Conservation (phyloP, 2,329 filamentous ascomycete genomes). For the Canariomyces notabilis region DNA sequence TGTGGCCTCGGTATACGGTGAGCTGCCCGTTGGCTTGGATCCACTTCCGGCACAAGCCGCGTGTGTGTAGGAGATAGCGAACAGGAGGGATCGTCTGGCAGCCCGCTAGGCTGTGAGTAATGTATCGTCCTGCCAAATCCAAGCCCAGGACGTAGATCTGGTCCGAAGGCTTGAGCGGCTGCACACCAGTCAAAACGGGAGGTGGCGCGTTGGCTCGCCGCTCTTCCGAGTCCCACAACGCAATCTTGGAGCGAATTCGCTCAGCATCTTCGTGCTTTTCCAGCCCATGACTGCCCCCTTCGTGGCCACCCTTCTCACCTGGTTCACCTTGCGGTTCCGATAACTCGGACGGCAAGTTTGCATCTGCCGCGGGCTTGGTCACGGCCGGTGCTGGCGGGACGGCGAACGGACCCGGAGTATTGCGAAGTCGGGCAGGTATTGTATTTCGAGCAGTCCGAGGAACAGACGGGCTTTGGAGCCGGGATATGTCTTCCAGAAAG, state of each 20-base stretch:
- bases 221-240: constrained; percentile 13
- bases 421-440: not conserved
- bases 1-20: constrained; percentile 16
- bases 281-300: not conserved
- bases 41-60: constrained; percentile 25
- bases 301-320: not conserved
- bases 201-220: not conserved
- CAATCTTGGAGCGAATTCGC: constrained; percentile 13
- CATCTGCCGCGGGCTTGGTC: not conserved
- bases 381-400: not conserved
- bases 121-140: constrained; percentile 26
- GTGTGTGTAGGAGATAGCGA: constrained; percentile 26
- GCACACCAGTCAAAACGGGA: not conserved
- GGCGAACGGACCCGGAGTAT: not conserved
- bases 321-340: not conserved
- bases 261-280: not conserved
- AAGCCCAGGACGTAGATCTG: constrained; percentile 28
- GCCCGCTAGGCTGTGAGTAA: constrained; percentile 29
- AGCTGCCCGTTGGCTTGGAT: constrained; percentile 18
- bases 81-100: constrained; percentile 27
- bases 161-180: constrained; percentile 16
- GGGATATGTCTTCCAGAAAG: not conserved
- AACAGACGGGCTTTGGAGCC: not conserved
- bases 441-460: not conserved
- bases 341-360: not conserved